A percentile compares a stretch with the other conserved stretches of the same genome.
Conservation (phyloP, 495 filamentous ascomycete species). For the Hyaloscypha variabilis region DNA sequence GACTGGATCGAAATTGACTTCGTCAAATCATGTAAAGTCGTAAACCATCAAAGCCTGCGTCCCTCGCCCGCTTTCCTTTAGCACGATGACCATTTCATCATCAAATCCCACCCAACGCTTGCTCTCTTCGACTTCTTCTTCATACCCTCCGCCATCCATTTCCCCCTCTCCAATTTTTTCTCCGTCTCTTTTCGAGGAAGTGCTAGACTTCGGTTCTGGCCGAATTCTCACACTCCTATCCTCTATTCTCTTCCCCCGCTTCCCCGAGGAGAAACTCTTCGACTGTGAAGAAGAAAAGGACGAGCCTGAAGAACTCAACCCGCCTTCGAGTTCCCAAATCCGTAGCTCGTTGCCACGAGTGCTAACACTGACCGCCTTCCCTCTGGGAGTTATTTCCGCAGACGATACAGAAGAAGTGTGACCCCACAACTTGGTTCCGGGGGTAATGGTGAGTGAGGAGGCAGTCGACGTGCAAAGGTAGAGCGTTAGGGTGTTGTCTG, state of each 20-base stretch:
- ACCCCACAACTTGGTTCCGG: constrained; percentile 83
- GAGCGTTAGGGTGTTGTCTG: constrained; percentile 90
- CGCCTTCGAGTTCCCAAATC: constrained; percentile 91
- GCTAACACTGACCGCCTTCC: constrained; percentile 90
- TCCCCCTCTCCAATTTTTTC: neutral
- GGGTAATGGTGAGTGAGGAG: constrained; percentile 63
- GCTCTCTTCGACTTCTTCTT: constrained; percentile 34
- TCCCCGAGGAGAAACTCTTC: neutral
- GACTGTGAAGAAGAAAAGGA: constrained; percentile 45
- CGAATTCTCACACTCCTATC: constrained; percentile 60
- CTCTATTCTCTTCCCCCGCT: constrained; percentile 34
- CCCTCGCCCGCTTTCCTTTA: constrained; percentile 69
- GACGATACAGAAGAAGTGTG: constrained; percentile 90
- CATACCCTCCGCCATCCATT: constrained; percentile 11
- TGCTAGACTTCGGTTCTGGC: constrained; percentile 33
- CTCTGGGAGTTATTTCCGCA: constrained; percentile 82
- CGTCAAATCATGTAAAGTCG: constrained; percentile 73
- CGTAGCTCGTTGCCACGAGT: constrained; percentile 81
- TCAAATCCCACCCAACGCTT: constrained; percentile 85
- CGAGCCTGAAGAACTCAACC: constrained; percentile 49
- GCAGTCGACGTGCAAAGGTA: constrained; percentile 75
- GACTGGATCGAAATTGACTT: too few relatives aligned
- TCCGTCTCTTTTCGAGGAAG: too few relatives aligned
- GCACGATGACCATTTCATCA: constrained; percentile 87
- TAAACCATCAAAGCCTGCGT: constrained; percentile 82